phyloP scores from a whole-genome alignment of 2,329 filamentous ascomycete species.

The Diaporthe humulicola region DNA sequence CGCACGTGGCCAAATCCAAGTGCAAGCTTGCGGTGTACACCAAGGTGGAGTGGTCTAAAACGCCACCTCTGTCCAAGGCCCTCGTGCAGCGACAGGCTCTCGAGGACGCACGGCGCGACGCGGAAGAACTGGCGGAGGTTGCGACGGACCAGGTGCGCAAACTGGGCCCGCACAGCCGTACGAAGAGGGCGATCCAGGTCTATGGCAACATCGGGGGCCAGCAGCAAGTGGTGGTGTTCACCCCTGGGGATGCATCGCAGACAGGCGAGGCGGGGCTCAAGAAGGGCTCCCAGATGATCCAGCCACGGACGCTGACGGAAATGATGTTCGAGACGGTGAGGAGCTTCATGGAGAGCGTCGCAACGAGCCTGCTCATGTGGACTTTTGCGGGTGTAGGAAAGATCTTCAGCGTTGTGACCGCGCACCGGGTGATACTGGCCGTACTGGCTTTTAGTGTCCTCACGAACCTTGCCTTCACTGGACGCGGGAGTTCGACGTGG shows the following conservation, averaged over 20 bases:
- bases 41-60: constrained; percentile 86
- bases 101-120: constrained; percentile 79
- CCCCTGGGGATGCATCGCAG: constrained; percentile 55
- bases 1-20: constrained; percentile 90
- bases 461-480: constrained; percentile 81
- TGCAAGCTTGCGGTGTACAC: constrained; percentile 92
- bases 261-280: constrained; percentile 56
- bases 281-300: constrained; percentile 65
- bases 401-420: constrained; percentile 76
- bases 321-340: constrained; percentile 80
- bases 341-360: constrained; percentile 81
- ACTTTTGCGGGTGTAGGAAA: constrained; percentile 75
- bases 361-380: constrained; percentile 84
- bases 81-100: constrained; percentile 79
- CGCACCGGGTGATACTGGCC: constrained; percentile 80
- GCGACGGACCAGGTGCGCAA: constrained; percentile 83
- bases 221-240: constrained; percentile 73
- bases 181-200: constrained; percentile 82
- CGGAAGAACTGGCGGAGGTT: constrained; percentile 80
- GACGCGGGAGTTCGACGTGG: constrained; percentile 81
- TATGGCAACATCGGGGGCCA: constrained; percentile 82
- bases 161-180: constrained; percentile 79
- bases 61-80: constrained; percentile 71
- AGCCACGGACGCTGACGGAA: constrained; percentile 72
- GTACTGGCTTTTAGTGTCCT: constrained; percentile 78